These are phyloP conservation scores for Juncus inflexus DNA, from an alignment of 176 grass and related monocot species.

Conservation along the genomic window DNA sequence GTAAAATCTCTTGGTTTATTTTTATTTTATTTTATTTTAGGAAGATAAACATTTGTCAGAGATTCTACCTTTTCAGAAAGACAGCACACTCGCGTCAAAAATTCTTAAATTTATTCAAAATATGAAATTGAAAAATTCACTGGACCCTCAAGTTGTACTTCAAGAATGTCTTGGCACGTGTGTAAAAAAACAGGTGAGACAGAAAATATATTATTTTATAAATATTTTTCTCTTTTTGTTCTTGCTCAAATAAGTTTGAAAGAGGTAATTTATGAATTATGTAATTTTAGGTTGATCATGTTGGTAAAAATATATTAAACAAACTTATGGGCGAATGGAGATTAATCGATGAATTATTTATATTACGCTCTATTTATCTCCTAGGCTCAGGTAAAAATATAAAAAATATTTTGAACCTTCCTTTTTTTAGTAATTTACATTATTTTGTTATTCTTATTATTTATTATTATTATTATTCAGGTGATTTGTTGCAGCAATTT, in stretches of 20 bases:
- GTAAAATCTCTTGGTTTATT: background rate
- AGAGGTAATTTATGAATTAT: constrained; percentile 19
- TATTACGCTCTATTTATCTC: constrained; percentile 89
- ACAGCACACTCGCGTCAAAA: constrained; percentile 76
- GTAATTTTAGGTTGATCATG: constrained; percentile 61
- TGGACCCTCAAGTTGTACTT: constrained; percentile 77
- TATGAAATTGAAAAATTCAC: constrained; percentile 55
- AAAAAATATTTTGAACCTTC: constrained; percentile 7
- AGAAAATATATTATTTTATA: background rate
- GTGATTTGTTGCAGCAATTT: constrained; percentile 97
- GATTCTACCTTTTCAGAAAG: constrained; percentile 79
- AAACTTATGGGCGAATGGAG: constrained; percentile 88
- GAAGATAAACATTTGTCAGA: constrained; percentile 61
- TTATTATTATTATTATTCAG: constrained; percentile 42
- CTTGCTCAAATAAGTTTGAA: constrained; percentile 21
- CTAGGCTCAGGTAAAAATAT: constrained; percentile 71
- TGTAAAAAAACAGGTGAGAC: constrained; percentile 79
- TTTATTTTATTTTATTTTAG: constrained; percentile 32
- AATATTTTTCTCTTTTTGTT: constrained; percentile 18
- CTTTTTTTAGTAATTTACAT: constrained; percentile 14
- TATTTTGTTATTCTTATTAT: background rate
- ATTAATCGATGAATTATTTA: constrained; percentile 88
- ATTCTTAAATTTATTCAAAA: constrained; percentile 68
- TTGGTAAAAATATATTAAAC: constrained; percentile 72
- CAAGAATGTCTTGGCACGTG: constrained; percentile 79